Base-by-base conservation (phyloP, 78 protist genomes). In the Dictyostelium citrinum region DNA sequence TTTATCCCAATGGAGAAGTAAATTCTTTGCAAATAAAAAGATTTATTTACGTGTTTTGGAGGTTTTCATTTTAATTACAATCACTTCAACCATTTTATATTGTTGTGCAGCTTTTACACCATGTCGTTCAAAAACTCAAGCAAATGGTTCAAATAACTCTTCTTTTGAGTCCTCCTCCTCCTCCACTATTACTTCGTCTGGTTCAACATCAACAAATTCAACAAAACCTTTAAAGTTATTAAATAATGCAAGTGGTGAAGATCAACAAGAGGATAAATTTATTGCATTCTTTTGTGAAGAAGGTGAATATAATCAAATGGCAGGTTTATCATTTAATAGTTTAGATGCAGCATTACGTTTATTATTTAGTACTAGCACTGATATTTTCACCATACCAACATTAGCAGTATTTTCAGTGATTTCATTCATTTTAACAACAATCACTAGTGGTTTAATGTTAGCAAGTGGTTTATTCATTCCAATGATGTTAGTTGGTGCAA, bases 401-500 rank as follows among this genome's bases (percentile, higher is more conserved):
- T 90, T 97, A 9, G 43, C 70, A 31, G 7, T 84, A 0, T 96
- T 95, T 60, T 43, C 93, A 22, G 7, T 96, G n/a, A 71, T 90
- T 27, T 96, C 93, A 41, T 98, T 91, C 72, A 3, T 29, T 75
- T 60, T 98, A 8, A 83, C 97, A 8, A 70, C 93, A 29, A 14
- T 90, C 39, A 98, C 98, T 3, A 96, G 91, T 51, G 99, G 99
- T 61, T 12, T 95, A 29, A 74, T 90, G 77, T 86, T 96, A 17
- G 97, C 98, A 3, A 41, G 95, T 37, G 99, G 98, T 60, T 88
- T 97, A 2, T 97, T 97, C 39, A 96, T 98, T 17, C 99, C 99
- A 9, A 43, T 81, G 93, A 93, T 98, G 78, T 70, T 97, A 31
- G 90, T 90, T 24, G 99, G 99, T 20, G 98, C 96, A 6, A 27